These are phyloP conservation scores for Chytriomyces sp. DNA, from an alignment of 192 early-diverging fungal genomes.

Conservation along the genomic window DNA sequence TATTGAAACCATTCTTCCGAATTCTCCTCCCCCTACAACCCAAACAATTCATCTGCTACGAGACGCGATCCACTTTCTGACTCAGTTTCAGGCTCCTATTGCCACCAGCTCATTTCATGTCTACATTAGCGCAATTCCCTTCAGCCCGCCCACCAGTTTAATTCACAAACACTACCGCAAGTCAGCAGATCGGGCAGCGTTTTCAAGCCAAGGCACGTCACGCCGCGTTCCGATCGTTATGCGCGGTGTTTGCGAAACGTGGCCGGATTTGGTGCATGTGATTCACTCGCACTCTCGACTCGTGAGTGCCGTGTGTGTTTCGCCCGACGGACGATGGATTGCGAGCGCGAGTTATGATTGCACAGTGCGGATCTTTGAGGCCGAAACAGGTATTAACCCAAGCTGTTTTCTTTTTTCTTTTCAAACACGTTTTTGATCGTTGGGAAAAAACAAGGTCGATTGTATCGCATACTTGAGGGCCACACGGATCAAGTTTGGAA, in stretches of 20 bases:
- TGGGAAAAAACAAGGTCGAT: background rate
- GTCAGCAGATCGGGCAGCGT: slow-evolving; percentile 23
- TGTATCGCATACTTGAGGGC: slow-evolving; percentile 27
- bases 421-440: background rate
- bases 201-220: slow-evolving; percentile 25
- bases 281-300: slow-evolving; percentile 15
- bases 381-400: slow-evolving; percentile 13
- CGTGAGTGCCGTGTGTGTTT: slow-evolving; percentile 23
- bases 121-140: slow-evolving; percentile 35
- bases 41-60: slow-evolving; percentile 6
- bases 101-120: slow-evolving; percentile 22
- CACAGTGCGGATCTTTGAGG: slow-evolving; percentile 29
- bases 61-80: slow-evolving; percentile 15
- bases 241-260: slow-evolving; percentile 4
- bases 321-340: slow-evolving; percentile 34
- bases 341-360: slow-evolving; percentile 25
- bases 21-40: background rate
- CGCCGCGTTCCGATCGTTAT: slow-evolving; percentile 36
- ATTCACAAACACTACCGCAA: slow-evolving; percentile 26
- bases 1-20: slow-evolving; percentile 15
- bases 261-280: slow-evolving; percentile 7
- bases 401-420: background rate
- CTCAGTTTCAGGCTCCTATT: slow-evolving; percentile 29
- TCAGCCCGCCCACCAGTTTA: slow-evolving; percentile 3
- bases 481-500: slow-evolving; percentile 36